Conservation (phyloP, 2,329 filamentous ascomycete genomes). For the Magnaporthiopsis incrustans region DNA sequence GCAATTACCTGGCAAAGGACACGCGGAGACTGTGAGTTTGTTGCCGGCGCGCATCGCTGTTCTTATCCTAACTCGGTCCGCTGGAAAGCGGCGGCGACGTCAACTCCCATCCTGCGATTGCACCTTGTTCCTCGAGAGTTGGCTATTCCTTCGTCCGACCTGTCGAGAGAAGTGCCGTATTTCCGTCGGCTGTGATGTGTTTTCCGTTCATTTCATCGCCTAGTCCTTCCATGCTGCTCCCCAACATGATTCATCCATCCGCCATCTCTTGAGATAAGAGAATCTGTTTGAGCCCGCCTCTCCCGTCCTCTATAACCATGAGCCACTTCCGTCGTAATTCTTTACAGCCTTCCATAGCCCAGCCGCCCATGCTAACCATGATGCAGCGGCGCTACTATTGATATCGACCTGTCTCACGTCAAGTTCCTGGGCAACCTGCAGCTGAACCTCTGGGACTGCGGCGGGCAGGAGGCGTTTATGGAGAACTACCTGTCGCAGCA, state of each 20-base stretch:
- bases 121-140: background rate
- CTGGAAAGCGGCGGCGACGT: background rate
- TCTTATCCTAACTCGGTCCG: background rate
- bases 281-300: background rate
- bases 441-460: constrained; percentile 97
- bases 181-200: background rate
- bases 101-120: background rate
- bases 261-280: background rate
- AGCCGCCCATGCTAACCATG: background rate
- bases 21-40: constrained; percentile 64
- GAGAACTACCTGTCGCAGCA: constrained; percentile 97
- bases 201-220: background rate
- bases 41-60: no score
- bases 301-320: background rate
- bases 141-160: background rate
- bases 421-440: constrained; percentile 98
- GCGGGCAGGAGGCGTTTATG: constrained; percentile 97
- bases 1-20: constrained; percentile 96
- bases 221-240: background rate
- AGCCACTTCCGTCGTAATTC: background rate
- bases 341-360: background rate
- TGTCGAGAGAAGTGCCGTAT: background rate
- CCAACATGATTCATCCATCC: background rate
- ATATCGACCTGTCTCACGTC: constrained; percentile 96
- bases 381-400: constrained; percentile 80